Evolutionary conservation across 768 basidiomycete species (phyloP).

Genomic region (Phylloporus arenicola): DNA sequence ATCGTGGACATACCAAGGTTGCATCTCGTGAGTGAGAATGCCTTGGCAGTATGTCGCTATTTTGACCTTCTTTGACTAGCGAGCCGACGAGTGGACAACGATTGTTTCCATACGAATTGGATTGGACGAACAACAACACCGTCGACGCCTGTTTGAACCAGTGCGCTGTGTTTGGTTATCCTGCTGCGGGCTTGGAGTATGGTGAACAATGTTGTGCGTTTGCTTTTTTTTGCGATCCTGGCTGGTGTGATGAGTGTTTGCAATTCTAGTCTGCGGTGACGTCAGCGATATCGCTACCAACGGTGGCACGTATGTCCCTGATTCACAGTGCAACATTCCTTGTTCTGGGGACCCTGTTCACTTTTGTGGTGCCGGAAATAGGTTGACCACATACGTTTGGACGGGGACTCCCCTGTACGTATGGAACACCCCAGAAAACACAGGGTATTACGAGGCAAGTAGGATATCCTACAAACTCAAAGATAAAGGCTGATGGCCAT

Average conservation of each 20-base stretch:
- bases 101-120: constrained; percentile 57
- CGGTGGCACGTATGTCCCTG: constrained; percentile 29
- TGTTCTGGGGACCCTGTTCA: constrained; percentile 70
- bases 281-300: too few relatives aligned
- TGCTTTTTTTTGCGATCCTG: too few relatives aligned
- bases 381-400: constrained; percentile 53
- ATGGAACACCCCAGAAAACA: constrained; percentile 64
- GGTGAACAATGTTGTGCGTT: too few relatives aligned
- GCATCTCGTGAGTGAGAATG: constrained; percentile 46
- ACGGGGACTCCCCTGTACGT: constrained; percentile 43
- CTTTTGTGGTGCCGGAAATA: constrained; percentile 56
- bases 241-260: too few relatives aligned
- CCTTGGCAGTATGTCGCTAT: neutral
- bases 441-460: constrained; percentile 64
- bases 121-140: constrained; percentile 57
- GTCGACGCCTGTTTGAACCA: too few relatives aligned
- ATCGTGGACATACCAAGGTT: constrained; percentile 61
- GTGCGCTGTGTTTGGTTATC: too few relatives aligned
- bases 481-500: neutral
- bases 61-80: constrained; percentile 28
- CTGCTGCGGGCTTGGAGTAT: too few relatives aligned
- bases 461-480: neutral
- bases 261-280: too few relatives aligned
- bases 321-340: constrained; percentile 40
- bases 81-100: constrained; percentile 40